Percentiles rank a stretch among this genome's conserved stretches.
Evolutionary conservation across 371 early-diverging fungal genomes (phyloP).

Genomic region (Fennellomyces sp.): DNA sequence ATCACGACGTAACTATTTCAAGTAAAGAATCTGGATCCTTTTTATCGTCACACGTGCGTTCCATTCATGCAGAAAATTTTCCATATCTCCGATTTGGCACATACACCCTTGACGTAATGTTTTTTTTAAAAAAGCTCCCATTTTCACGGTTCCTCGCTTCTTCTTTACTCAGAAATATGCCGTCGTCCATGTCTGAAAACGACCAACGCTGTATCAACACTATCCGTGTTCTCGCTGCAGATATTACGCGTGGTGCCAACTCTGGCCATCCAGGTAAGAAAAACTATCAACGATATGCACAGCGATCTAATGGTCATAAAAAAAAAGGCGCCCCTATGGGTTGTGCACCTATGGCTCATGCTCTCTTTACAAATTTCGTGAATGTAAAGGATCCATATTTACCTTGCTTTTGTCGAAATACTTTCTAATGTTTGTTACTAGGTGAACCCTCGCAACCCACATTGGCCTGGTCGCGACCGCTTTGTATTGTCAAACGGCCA

Average conservation of each 20-base stretch:
- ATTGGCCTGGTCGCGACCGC: conserved; percentile 94
- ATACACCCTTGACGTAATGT: no score
- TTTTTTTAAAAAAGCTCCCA: no score
- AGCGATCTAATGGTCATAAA: background rate
- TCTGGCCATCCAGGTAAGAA: conserved; percentile 88
- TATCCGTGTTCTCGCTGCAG: conserved; percentile 90
- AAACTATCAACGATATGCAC: background rate
- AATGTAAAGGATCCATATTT: conserved; percentile 85
- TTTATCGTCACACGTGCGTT: no score
- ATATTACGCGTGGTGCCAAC: conserved; percentile 92
- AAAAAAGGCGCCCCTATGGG: conserved; percentile 93
- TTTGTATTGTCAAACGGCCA: conserved; percentile 99
- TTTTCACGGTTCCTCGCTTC: no score
- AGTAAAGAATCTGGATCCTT: no score
- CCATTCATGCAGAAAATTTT: no score
- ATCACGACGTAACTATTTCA: no score
- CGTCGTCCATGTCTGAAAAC: no score
- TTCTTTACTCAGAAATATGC: no score
- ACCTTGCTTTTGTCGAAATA: no score
- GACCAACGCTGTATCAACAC: conserved; percentile 85
- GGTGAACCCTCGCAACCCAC: conserved; percentile 74
- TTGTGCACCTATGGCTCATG: conserved; percentile 94
- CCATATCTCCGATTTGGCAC: no score
- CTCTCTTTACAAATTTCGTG: conserved; percentile 87
- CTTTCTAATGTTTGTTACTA: no score